Evolutionary conservation across 768 basidiomycete species (phyloP).

Genomic region (Xerocomellus amylosporus): DNA sequence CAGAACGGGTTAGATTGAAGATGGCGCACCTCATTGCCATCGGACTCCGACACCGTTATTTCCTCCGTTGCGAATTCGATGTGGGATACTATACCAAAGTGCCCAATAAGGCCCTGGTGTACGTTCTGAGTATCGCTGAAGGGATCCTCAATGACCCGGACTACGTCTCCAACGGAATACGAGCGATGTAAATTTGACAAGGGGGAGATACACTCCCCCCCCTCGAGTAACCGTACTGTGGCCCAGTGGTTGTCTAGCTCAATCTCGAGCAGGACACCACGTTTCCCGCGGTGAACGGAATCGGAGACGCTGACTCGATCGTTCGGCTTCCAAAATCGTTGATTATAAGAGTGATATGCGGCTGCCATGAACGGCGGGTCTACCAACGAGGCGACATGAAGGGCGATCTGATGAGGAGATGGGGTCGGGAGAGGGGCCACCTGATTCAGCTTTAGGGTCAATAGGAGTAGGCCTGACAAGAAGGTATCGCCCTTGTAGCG

Average conservation of each 20-base stretch:
- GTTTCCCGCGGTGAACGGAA: neutral
- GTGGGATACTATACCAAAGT: neutral
- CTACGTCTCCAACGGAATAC: neutral
- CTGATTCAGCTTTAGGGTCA: neutral
- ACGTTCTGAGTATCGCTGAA: neutral
- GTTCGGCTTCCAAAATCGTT: neutral
- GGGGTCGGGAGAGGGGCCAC: neutral
- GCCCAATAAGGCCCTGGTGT: neutral
- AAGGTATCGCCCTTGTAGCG: neutral
- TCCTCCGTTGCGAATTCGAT: neutral
- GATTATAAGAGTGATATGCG: neutral
- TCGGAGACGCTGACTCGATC: neutral
- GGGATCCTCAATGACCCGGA: neutral
- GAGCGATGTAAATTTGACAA: neutral
- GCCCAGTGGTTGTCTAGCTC: neutral
- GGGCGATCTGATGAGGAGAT: neutral
- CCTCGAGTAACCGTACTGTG: neutral
- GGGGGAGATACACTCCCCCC: neutral
- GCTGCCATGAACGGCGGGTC: neutral
- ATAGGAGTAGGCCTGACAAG: neutral
- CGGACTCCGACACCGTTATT: neutral
- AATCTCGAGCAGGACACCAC: neutral
- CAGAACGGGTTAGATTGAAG: neutral
- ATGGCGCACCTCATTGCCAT: neutral
- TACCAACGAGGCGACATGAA: neutral